These are phyloP conservation scores for Neonectria faginata DNA, from an alignment of 2,329 filamentous ascomycete genomes.

Conservation along the genomic window DNA sequence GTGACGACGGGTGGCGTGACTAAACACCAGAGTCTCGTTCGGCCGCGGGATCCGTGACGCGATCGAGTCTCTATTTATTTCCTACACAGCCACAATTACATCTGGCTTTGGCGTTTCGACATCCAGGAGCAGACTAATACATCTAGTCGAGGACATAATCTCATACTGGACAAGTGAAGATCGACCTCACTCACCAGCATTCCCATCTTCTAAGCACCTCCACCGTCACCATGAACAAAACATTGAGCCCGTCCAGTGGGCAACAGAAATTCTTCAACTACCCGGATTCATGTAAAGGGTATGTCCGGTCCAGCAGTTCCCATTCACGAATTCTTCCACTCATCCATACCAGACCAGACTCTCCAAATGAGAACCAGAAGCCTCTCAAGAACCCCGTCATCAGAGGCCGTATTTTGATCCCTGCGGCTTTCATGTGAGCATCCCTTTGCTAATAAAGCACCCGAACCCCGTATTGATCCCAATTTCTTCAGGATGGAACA, in stretches of 20 bases:
- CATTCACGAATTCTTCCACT: not conserved
- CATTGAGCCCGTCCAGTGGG: not conserved
- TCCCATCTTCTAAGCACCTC: not conserved
- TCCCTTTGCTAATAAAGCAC: not conserved
- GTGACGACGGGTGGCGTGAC: not conserved
- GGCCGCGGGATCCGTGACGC: not conserved
- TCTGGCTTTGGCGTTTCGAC: not conserved
- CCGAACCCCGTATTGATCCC: not conserved
- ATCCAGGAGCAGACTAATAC: not conserved
- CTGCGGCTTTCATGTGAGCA: constrained; percentile 19
- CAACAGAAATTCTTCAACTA: constrained; percentile 21
- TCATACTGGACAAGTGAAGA: not conserved
- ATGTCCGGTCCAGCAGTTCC: not conserved
- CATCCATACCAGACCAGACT: constrained; percentile 6
- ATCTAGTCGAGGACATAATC: not conserved
- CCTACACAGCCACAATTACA: not conserved
- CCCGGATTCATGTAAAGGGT: constrained; percentile 21
- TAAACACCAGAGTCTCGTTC: not conserved
- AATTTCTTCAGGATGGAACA: constrained; percentile 40
- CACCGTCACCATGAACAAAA: not conserved
- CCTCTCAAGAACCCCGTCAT: constrained; percentile 22
- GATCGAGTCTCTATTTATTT: not conserved
- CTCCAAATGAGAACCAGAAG: constrained; percentile 13
- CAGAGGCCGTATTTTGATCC: constrained; percentile 16
- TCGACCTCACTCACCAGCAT: not conserved